Evolutionary conservation across 768 basidiomycete species (phyloP), one percentile per base, ranked within the genome.

Genomic region (Favolaschia claudopus): DNA sequence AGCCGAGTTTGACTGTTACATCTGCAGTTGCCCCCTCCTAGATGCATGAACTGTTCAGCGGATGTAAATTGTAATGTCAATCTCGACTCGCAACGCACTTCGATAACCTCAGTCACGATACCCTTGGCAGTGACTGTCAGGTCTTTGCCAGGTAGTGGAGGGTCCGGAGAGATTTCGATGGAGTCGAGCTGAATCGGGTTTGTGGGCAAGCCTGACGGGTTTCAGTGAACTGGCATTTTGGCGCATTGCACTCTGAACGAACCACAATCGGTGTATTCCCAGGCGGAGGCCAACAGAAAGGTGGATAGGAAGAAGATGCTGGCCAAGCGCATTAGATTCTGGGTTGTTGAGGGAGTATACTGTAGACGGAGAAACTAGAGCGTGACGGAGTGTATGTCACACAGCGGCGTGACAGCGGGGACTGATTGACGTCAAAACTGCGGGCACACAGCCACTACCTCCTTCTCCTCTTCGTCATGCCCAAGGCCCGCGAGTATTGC

Each of bases 1-100:
- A 76, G 24, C 97, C 97, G n/a, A 99, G 81, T 74, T 98, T 99
- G 54, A 99, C 96, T 1, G 76, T 75, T 5, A 99, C 95, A 64
- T 96, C 88, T 8, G 91, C 96, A 67, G 85, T 92, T 34, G 96
- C 92, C 6, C 97, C 97, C 5, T 95, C 89, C 96, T 98, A 63
- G n/a, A n/a, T n/a, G n/a, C n/a, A n/a, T n/a, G n/a, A n/a, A n/a
- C n/a, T n/a, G n/a, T n/a, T n/a, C n/a, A n/a, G n/a, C 9, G 29
- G 7, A 31, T 7, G n/a, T n/a, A 56, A 51, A 28, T 57, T 25
- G 55, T 38, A 36, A 22, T 19, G 20, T 31, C 39, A 12, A 32
- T 29, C 49, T 43, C 13, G 33, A 29, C 20, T 48, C 34, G 54
- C 14, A 49, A 4, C 17, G 9, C 59, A 96, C 96, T 78, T 91